Base-by-base conservation (phyloP, 805 yeast genomes). In the Lachancea meyersii region DNA sequence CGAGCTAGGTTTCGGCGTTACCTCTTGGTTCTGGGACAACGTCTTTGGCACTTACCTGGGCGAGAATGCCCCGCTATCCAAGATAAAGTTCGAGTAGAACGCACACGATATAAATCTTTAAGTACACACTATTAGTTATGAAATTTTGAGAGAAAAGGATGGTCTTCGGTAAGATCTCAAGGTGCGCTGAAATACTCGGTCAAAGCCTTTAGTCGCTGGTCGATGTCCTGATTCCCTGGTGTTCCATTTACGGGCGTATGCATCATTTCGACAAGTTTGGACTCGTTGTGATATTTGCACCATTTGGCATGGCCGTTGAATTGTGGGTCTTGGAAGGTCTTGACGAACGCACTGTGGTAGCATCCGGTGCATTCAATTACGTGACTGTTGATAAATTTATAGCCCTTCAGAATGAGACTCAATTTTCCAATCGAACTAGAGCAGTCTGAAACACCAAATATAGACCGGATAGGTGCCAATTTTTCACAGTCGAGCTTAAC, bases 1-100 rank as follows among this genome's bases (percentile, higher is more conserved):
- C 65, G 95, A 94, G 66, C 69, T 89, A 54, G 99, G 97, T 1
- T 93, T 89, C 54, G 99, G 99, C 53, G 97, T 93, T 49, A 87
- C 97, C 23, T 76, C 88, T 48, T 80, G 77, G 67, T 86, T 86
- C 67, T 93, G 98, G 98, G 98, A 93, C 64, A 75, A 68, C 21
- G 86, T 93, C 9, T 93, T 93, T 63, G 86, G 84, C 45, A 91
- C 97, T 31, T 82, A 79, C 51, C 70, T 87, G 55, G 72, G 75
- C 35, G 69, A 60, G 10, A 53, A 58, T 38, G 55, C 68, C 23
- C 68, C 68, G 44, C 37, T 59, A 26, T 61, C 68, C 9, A 54
- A 53, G 35, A 61, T 60, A 63, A 63, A 61, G 43, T 62, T 59
- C 41, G 62, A 62, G 11, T 63, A 48, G 37, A 11, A 13, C 17